phyloP scores from a whole-genome alignment of 176 grass and related monocot species.

The Aegilops speltoides region DNA sequence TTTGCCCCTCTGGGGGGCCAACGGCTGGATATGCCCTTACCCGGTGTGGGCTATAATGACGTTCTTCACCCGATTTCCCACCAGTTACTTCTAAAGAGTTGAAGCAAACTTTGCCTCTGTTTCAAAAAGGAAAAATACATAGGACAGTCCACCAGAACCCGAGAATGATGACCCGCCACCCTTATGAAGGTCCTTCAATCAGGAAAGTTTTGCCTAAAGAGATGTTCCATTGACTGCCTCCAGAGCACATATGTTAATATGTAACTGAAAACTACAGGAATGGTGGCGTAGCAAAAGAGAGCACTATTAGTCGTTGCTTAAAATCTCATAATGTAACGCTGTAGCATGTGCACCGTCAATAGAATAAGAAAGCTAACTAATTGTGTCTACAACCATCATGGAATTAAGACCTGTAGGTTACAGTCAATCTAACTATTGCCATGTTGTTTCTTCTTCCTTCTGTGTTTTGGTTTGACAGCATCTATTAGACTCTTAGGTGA shows the following conservation, averaged over 20 bases:
- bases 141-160: no score
- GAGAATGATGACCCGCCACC: no score
- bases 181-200: neutral
- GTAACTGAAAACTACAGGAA: no score
- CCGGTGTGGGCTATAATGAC: no score
- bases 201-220: neutral
- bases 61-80: no score
- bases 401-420: conserved; percentile 5
- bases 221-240: neutral
- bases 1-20: no score
- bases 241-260: neutral
- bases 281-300: neutral
- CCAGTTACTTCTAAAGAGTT: no score
- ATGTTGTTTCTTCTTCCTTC: conserved; percentile 61
- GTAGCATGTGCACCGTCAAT: conserved; percentile 8
- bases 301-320: neutral
- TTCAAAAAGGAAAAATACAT: neutral
- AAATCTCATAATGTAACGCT: neutral
- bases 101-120: no score
- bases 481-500: conserved; percentile 84
- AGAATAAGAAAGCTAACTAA: conserved; percentile 9
- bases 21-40: no score
- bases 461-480: conserved; percentile 80
- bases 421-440: conserved; percentile 31
- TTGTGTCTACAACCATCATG: neutral